Evolutionary conservation across 1,284 basidiomycete species (phyloP), one percentile per base, ranked within the genome.

Genomic region (Lignosus rhinocerotis): DNA sequence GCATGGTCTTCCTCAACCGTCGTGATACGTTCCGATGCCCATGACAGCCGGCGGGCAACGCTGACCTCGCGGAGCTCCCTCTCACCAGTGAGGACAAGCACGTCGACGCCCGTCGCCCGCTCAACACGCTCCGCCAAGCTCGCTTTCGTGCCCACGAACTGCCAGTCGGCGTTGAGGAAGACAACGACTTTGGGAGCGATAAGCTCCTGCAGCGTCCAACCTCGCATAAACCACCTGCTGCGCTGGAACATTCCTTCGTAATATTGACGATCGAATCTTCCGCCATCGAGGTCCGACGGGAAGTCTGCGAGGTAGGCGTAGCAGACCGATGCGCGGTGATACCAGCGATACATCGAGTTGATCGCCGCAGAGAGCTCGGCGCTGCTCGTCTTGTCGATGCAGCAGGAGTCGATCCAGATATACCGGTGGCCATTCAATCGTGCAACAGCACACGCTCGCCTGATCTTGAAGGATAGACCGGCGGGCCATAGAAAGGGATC

Each of bases 1-100:
- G 56, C 56, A 25, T 51, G 41, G 52, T 58, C 56, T 41, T 58
- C 56, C 7, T 45, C 8, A 8, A 51, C 39, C 45, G 52, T 53
- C 25, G 56, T 54, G 9, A 19, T 16, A 21, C 56, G 51, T 8
- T n/a, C 16, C 11, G 51, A 39, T 6, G 56, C 56, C 56, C 56
- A 58, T n/a, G 56, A 53, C 56, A 58, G 53, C 16, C 56, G 31
- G 11, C 43, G 52, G 16, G 56, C 56, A 19, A 58, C 31, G n/a
- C 41, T 43, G 41, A 43, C n/a, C 16, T 39, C 36, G 36, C 7
- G 14, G 11, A 12, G n/a, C 5, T 14, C 14, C 11, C 14, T 14
- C 36, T 39, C 36, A 6, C 5, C n/a, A 6, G 14, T 12, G 8
- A 39, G 36, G 7, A 39, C 9, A 14, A 6, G 14, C n/a, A 6